These are phyloP conservation scores for Telopea speciosissima DNA, from an alignment of 177 flowering plant species.

Conservation along the genomic window DNA sequence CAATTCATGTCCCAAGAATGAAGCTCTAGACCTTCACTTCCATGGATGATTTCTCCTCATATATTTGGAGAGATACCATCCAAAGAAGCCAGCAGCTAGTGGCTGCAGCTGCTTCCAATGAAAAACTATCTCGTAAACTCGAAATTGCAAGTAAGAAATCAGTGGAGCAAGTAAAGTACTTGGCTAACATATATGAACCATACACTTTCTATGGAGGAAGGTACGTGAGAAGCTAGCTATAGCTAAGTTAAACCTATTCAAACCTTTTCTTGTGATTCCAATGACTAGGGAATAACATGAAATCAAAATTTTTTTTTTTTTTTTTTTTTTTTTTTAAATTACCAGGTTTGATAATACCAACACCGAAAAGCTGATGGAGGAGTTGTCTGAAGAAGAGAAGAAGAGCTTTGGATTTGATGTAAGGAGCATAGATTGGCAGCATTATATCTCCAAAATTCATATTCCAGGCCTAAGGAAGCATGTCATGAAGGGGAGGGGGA, in stretches of 20 bases:
- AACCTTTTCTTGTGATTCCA: too few species aligned
- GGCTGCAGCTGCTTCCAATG: constrained; percentile 22
- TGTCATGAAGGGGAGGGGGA: constrained; percentile 81
- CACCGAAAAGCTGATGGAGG: constrained; percentile 51
- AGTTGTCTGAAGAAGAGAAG: constrained; percentile 79
- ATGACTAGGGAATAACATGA: neutral
- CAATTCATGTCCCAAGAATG: constrained; percentile 60
- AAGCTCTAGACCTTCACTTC: constrained; percentile 64
- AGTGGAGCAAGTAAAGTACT: constrained; percentile 75
- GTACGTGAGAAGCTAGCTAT: constrained; percentile 24
- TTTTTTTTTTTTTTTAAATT: too few species aligned
- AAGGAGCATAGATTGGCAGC: constrained; percentile 75
- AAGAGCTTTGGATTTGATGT: constrained; percentile 71
- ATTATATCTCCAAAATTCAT: constrained; percentile 79
- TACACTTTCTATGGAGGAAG: constrained; percentile 91
- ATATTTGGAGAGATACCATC: constrained; percentile 54
- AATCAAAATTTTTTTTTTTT: too few species aligned
- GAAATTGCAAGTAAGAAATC: constrained; percentile 53
- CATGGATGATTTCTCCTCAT: constrained; percentile 71
- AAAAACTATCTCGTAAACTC: constrained; percentile 37
- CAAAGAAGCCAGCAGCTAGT: constrained; percentile 23
- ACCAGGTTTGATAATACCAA: constrained; percentile 92
- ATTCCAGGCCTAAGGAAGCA: constrained; percentile 89
- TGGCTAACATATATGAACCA: constrained; percentile 76
- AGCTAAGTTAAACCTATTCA: too few species aligned